Percentiles rank a stretch among this genome's conserved stretches.
Conservation (phyloP, 2,329 filamentous ascomycete species). For the Colletotrichum australisinense region DNA sequence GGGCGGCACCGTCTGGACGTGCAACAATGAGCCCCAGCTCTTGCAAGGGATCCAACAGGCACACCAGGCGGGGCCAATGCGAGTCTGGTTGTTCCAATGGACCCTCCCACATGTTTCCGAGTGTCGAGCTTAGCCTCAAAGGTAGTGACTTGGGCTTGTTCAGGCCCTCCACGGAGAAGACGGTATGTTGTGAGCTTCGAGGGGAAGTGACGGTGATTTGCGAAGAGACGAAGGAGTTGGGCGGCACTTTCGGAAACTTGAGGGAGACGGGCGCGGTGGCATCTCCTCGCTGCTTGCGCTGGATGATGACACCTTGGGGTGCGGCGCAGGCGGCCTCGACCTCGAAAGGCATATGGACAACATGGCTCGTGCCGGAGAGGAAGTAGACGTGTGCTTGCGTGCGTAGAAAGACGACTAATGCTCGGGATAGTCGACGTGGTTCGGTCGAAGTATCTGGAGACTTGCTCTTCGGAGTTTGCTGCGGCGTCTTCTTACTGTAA, state of each 20-base stretch:
- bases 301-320: slow-evolving; percentile 85
- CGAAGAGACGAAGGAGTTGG: slow-evolving; percentile 84
- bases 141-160: slow-evolving; percentile 66
- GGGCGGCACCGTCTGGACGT: slow-evolving; percentile 55
- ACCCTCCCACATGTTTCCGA: slow-evolving; percentile 69
- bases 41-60: slow-evolving; percentile 84
- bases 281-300: slow-evolving; percentile 75
- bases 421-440: slow-evolving; percentile 62
- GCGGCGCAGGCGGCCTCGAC: slow-evolving; percentile 88
- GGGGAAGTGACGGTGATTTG: slow-evolving; percentile 67
- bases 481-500: slow-evolving; percentile 42
- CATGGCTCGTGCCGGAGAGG: slow-evolving; percentile 85
- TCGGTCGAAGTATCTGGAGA: slow-evolving; percentile 29
- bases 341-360: slow-evolving; percentile 94
- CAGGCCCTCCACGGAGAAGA: slow-evolving; percentile 68
- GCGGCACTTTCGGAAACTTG: slow-evolving; percentile 73
- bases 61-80: slow-evolving; percentile 81
- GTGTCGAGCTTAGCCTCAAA: slow-evolving; percentile 62
- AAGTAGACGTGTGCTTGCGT: slow-evolving; percentile 96
- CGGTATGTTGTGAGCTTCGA: slow-evolving; percentile 59
- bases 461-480: slow-evolving; percentile 8
- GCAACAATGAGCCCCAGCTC: slow-evolving; percentile 87
- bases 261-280: slow-evolving; percentile 63
- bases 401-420: slow-evolving; percentile 90
- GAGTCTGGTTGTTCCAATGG: slow-evolving; percentile 64